Evolutionary conservation across 192 early-diverging fungal genomes (phyloP).

Genomic region (Coemansia guatemalensis): DNA sequence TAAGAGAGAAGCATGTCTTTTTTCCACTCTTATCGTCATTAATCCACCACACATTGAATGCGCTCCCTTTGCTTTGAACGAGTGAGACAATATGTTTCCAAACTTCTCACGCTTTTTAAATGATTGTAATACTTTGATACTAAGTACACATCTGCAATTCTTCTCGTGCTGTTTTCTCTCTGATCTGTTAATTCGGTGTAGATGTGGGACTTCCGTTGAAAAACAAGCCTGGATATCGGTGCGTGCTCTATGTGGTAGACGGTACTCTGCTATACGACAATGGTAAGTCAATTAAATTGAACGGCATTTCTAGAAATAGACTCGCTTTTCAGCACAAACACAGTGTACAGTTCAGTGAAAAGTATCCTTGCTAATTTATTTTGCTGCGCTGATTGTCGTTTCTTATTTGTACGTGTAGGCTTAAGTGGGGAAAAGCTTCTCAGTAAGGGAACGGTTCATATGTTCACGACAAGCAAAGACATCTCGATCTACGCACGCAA

Average conservation of each 20-base stretch:
- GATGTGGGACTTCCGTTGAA: constrained; percentile 43
- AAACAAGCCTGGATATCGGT: constrained; percentile 48
- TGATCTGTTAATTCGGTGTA: constrained; percentile 24
- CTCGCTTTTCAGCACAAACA: background rate
- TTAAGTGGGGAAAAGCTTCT: constrained; percentile 42
- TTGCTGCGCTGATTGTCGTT: background rate
- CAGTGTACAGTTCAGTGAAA: background rate
- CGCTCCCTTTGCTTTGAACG: background rate
- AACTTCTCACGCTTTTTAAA: background rate
- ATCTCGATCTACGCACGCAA: constrained; percentile 39
- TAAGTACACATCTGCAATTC: constrained; percentile 5
- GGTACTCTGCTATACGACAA: constrained; percentile 45
- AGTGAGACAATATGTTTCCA: background rate
- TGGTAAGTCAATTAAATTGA: constrained; percentile 17
- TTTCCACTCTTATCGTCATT: too few species aligned
- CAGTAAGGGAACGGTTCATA: constrained; percentile 43
- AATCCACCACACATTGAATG: background rate
- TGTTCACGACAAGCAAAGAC: constrained; percentile 32
- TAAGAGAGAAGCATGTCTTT: background rate
- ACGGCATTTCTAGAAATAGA: too few species aligned
- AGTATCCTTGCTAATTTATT: background rate
- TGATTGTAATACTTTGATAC: background rate
- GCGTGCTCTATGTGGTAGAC: constrained; percentile 46
- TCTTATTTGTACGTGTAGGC: constrained; percentile 10
- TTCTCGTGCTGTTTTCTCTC: constrained; percentile 3